Evolutionary conservation across 169 alveolate genomes (phyloP).

Genomic region (Eimeria sp.): DNA sequence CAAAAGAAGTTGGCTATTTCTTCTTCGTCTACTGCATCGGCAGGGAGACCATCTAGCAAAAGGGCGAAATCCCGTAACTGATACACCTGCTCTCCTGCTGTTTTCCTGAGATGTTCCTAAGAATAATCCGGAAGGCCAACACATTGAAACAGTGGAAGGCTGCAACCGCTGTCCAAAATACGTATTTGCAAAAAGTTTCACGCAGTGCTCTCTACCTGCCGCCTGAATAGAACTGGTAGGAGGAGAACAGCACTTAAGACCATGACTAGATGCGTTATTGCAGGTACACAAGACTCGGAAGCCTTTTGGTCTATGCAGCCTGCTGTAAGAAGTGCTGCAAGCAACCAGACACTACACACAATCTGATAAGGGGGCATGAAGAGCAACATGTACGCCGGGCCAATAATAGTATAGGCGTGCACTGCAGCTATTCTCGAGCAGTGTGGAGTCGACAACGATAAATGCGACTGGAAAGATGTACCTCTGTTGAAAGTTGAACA

Average conservation of each 20-base stretch:
- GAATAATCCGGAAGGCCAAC: neutral
- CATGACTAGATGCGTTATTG: constrained; percentile 47
- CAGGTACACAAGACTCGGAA: constrained; percentile 73
- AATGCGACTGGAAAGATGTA: neutral
- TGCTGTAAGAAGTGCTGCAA: constrained; percentile 75
- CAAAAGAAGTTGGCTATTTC: constrained; percentile 71
- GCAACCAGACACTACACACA: neutral
- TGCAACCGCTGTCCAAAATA: neutral
- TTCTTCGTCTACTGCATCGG: constrained; percentile 78
- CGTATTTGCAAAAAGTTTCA: neutral
- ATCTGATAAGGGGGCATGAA: neutral
- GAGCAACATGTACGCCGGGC: neutral
- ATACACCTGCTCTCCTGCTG: constrained; percentile 73
- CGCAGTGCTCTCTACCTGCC: constrained; percentile 43
- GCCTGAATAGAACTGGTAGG: constrained; percentile 58
- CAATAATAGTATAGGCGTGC: neutral
- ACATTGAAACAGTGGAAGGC: neutral
- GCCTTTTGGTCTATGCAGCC: constrained; percentile 73
- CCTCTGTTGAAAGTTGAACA: constrained; percentile 74
- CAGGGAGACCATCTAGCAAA: constrained; percentile 64
- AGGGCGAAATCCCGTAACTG: constrained; percentile 80
- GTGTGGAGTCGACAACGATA: neutral
- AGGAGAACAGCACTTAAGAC: constrained; percentile 62
- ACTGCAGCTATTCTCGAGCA: neutral
- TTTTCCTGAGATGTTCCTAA: constrained; percentile 66